phyloP scores from a whole-genome alignment of 208 protist species.

The Crithidia brevicula region DNA sequence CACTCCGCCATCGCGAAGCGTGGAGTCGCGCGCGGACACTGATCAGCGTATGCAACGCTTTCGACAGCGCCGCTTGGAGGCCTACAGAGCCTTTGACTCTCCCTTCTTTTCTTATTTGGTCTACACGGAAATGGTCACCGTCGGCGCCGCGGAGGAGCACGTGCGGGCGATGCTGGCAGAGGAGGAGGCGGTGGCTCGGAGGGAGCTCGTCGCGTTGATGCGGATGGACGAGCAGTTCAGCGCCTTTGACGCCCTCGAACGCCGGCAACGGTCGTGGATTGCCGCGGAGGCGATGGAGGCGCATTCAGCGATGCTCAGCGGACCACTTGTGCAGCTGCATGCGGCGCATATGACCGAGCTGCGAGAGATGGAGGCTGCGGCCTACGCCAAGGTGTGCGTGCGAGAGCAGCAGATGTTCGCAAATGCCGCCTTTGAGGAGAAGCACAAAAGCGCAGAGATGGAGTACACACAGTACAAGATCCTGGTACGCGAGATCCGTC shows the following conservation, averaged over 20 bases:
- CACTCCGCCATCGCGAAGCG: neutral
- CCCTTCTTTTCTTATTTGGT: slow-evolving; percentile 50
- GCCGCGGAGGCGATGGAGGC: neutral
- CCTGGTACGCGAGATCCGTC: slow-evolving; percentile 6
- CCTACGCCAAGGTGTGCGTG: slow-evolving; percentile 1
- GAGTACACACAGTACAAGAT: neutral
- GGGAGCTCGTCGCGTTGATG: slow-evolving; percentile 11
- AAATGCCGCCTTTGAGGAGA: slow-evolving; percentile 3
- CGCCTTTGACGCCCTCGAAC: slow-evolving; percentile 2
- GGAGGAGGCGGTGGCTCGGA: slow-evolving; percentile 18
- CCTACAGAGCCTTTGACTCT: slow-evolving; percentile 42
- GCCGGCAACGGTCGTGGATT: slow-evolving; percentile 12
- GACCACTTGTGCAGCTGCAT: slow-evolving; percentile 17
- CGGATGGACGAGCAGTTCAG: neutral
- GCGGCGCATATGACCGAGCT: slow-evolving; percentile 15
- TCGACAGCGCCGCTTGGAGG: slow-evolving; percentile 33
- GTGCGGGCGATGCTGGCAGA: slow-evolving; percentile 13
- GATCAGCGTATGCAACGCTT: slow-evolving; percentile 24
- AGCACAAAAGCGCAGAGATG: neutral
- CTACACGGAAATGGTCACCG: slow-evolving; percentile 39
- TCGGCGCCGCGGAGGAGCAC: slow-evolving; percentile 27
- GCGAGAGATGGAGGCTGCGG: slow-evolving; percentile 2
- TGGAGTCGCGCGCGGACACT: neutral
- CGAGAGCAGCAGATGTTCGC: slow-evolving; percentile 11
- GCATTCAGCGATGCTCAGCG: slow-evolving; percentile 12